Base-by-base conservation (phyloP, 2,329 filamentous ascomycete species). In the Pseudocercospora eumusae region DNA sequence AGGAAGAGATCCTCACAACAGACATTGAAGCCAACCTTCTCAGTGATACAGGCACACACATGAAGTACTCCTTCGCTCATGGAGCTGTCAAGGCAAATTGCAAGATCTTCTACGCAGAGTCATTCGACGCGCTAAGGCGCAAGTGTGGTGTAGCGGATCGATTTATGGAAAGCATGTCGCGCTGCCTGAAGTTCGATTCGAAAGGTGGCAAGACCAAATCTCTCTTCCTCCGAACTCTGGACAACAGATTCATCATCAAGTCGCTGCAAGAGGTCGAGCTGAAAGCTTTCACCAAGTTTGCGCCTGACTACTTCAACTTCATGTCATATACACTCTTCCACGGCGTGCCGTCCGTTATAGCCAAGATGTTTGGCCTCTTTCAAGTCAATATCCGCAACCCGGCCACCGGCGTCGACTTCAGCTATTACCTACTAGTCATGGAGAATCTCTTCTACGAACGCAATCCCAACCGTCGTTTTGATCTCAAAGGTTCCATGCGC, bases 321-420 rank as follows among this genome's bases (percentile, higher is more conserved):
- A 98, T 98, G 88, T 92, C 92, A 11, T 91, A 98, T 74, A 93
- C 92, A 6, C 83, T 99, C 15, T 99, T 99, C 79, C 93, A 96
- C 71, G 93, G 77, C 69, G 82, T 99, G 1, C 95, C 95, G 0
- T 96, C 92, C 1, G 95, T 96, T 45, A 99, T 99, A 72, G 95
- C 95, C 28, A 99, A 99, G 80, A 99, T 99, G 95, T 86, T 99
- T 58, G 95, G 95, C 0, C 96, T 99, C 75, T 99, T 96, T 79
- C 93, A 98, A 71, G 90, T 99, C 54, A 90, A 93, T 67, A 96
- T 99, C 79, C 97, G 96, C 79, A 98, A 98, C 70, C 91, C 95
- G 0, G 83, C 86, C 18, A 97, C 93, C 0, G 93, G 92, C 55
- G 90, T 90, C 0, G 95, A 99, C 74, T 93, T 96, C 76, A 96